A percentile compares a stretch with the other conserved stretches of the same genome.
These are phyloP conservation scores for Lentinula aciculospora DNA, from an alignment of 768 basidiomycete species.

Conservation along the genomic window DNA sequence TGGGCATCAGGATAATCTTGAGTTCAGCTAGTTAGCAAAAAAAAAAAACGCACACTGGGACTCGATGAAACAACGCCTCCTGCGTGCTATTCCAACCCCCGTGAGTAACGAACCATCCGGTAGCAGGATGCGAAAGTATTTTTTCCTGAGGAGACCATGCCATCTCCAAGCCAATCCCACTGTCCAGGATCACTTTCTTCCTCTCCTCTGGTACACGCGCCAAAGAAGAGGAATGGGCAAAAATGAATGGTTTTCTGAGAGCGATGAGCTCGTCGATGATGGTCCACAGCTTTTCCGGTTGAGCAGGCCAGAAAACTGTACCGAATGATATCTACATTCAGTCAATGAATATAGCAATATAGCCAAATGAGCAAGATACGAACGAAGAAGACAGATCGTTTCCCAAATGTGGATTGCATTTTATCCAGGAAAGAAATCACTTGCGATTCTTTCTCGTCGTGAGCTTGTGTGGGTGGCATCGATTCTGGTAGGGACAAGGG, in stretches of 20 bases:
- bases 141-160: neutral
- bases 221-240: neutral
- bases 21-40: neutral
- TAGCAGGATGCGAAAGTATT: conserved; percentile 4
- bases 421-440: neutral
- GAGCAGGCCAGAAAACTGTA: conserved; percentile 2
- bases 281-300: neutral
- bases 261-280: conserved; percentile 3
- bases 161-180: conserved; percentile 5
- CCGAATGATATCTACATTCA: conserved; percentile 3
- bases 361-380: neutral
- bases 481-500: neutral
- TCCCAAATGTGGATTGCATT: conserved; percentile 1
- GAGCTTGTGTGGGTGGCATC: neutral
- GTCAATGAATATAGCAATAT: neutral
- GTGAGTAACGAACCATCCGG: conserved; percentile 6
- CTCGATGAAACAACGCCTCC: conserved; percentile 1
- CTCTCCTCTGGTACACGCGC: neutral
- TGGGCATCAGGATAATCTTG: neutral
- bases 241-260: neutral
- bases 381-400: neutral
- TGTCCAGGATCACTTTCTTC: neutral
- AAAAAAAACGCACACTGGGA: neutral
- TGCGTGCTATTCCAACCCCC: conserved; percentile 9
- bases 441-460: neutral